Evolutionary conservation across 108 stramenopile species (phyloP), one percentile per base, ranked within the genome.

Genomic region (Conticribra guillardii): DNA sequence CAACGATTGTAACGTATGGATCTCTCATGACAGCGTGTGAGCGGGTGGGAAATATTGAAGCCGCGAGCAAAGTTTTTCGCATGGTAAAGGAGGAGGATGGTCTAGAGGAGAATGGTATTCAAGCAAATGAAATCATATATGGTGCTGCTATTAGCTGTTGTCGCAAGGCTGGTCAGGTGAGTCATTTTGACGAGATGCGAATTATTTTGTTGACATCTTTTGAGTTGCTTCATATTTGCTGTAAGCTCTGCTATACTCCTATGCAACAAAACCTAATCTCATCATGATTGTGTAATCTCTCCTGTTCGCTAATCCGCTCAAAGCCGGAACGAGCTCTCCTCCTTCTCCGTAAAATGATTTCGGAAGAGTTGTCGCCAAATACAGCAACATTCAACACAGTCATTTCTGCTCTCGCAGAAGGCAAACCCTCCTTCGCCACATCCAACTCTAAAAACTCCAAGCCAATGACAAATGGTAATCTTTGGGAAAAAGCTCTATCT

Each of bases 21-120:
- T 83, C 87, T 2, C 62, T 93, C 45, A 90, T 93, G 87, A 93
- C 92, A 11, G 92, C 92, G 22, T 93, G 89, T 49, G 89, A 93
- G 63, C 82, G 92, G 17, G 83, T 81, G 23, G 92, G 86, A 45
- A 60, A 73, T 67, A 34, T 86, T 17, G 83, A 89, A 28, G 74
- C 78, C 31, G 86, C 81, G 14, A 85, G 81, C 53, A 83, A 65
- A 51, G 90, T 87, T 2, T 88, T 92, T 55, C 76, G 82, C 14
- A 69, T 81, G 75, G 71, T 92, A 58, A 87, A 82, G 53, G 86
- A 87, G 28, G 70, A 64, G 16, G 63, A 64, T 22, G 29, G 18
- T 17, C 33, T 17, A 31, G 55, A 45, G 29, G 49, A 61, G 45
- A 53, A 48, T 21, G 69, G 28, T 11, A 68, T 89, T 21, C 52